phyloP scores from a whole-genome alignment of 768 basidiomycete genomes.

The Suillus lakei region DNA sequence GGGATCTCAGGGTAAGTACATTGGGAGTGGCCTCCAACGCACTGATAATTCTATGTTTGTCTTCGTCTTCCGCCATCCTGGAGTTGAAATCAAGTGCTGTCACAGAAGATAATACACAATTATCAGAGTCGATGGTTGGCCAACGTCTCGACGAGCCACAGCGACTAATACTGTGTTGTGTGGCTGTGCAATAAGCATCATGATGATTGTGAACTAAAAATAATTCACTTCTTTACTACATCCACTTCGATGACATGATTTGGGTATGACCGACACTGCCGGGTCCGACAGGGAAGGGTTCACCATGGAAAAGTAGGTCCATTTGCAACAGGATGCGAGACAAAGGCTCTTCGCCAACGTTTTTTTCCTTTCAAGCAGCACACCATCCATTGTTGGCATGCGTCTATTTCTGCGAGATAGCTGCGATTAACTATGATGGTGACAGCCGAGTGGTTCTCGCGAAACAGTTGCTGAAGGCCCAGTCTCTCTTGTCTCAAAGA shows the following conservation, averaged over 20 bases:
- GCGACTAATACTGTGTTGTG: not conserved
- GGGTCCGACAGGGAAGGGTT: not conserved
- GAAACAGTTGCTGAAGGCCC: constrained; percentile 30
- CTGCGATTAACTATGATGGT: not conserved
- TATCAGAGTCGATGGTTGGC: not conserved
- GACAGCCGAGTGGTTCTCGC: constrained; percentile 13
- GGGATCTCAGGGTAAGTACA: not conserved
- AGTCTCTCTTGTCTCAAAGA: constrained; percentile 22
- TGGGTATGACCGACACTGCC: not conserved
- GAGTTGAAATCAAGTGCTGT: not conserved
- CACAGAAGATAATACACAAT: not conserved
- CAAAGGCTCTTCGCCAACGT: not conserved
- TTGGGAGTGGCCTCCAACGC: constrained; percentile 4
- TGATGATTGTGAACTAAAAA: not conserved
- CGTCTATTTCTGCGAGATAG: not conserved
- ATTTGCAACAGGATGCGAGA: not conserved
- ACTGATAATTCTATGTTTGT: constrained; percentile 26
- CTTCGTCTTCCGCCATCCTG: constrained; percentile 21
- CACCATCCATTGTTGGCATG: constrained; percentile 13
- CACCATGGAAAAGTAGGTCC: not conserved
- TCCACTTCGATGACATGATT: not conserved
- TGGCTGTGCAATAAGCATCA: not conserved
- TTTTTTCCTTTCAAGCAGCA: not conserved
- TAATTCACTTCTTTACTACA: not conserved
- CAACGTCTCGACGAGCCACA: not conserved